These are phyloP conservation scores for Aspergillus versicolor DNA, from an alignment of 2,329 filamentous ascomycete genomes.

Conservation along the genomic window DNA sequence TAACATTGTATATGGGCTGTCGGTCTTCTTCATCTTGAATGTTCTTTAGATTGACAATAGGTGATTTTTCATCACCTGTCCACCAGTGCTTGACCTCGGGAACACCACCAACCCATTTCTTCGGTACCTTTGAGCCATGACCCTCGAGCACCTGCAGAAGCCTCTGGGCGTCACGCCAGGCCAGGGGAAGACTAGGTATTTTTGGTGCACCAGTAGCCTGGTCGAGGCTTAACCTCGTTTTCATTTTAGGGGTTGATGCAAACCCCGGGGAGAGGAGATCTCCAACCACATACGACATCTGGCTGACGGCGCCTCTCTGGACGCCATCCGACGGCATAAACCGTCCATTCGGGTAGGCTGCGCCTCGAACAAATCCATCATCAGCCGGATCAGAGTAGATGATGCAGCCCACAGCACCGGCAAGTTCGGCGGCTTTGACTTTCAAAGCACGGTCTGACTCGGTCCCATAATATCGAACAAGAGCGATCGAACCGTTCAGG, in stretches of 20 bases:
- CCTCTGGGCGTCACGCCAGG: slow-evolving; percentile 83
- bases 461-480: slow-evolving; percentile 77
- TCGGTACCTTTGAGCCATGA: slow-evolving; percentile 66
- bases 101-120: slow-evolving; percentile 74
- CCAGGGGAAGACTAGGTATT: slow-evolving; percentile 86
- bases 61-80: slow-evolving; percentile 74
- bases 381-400: slow-evolving; percentile 90
- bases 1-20: slow-evolving; percentile 89
- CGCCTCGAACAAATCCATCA: slow-evolving; percentile 74
- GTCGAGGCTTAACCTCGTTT: slow-evolving; percentile 65
- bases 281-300: slow-evolving; percentile 80
- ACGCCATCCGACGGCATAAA: slow-evolving; percentile 81
- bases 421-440: slow-evolving; percentile 83
- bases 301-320: slow-evolving; percentile 75
- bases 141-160: slow-evolving; percentile 75
- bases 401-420: slow-evolving; percentile 81
- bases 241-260: slow-evolving; percentile 54
- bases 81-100: slow-evolving; percentile 77
- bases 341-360: slow-evolving; percentile 71
- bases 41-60: slow-evolving; percentile 78
- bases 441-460: slow-evolving; percentile 75
- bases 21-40: slow-evolving; percentile 78
- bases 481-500: slow-evolving; percentile 74
- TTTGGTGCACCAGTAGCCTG: slow-evolving; percentile 71
- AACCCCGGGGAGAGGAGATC: slow-evolving; percentile 91